Base-by-base conservation (phyloP, 2,329 filamentous ascomycete species). In the Colletotrichum chrysophilum region DNA sequence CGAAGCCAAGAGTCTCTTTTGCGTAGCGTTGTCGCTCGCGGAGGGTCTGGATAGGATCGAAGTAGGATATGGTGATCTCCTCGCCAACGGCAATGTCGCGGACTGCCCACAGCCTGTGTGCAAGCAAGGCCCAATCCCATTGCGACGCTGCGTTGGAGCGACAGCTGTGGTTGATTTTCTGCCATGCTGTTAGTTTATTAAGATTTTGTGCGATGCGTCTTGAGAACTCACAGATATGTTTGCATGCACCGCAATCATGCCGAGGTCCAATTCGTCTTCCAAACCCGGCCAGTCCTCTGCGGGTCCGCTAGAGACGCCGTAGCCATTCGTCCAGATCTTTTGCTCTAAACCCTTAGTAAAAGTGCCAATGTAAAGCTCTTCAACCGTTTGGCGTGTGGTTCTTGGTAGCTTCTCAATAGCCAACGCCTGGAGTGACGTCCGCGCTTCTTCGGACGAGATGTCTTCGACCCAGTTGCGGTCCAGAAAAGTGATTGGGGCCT, bases 141-240 rank as follows among this genome's bases (percentile, higher is more conserved):
- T 65, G 68, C 3, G 60, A 10, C n/a, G 32, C 68, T 13, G 68
- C 38, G 7, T 71, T 71, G 2, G 68, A 36, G 5, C 68, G 68
- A 9, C 68, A 71, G 28, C 68, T n/a, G 21, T 71, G 68, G 30
- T 65, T 71, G 5, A 71, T 71, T 14, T 66, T 65, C 60, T 71
- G 60, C 9, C 16, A 2, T 24, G 6, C 13, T 65, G 10, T 52
- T 16, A 43, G 56, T 62, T 1, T 4, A 52, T 10, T 4, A 14
- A 9, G 24, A 18, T 34, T 8, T 24, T 24, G 21, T 24, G 21
- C 21, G 21, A 24, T 16, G 24, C 16, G 14, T 13, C 14, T 60
- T 18, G 36, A 0, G 52, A 9, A 38, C 68, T 65, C 13, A 71
- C 60, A 1, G 68, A 65, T 18, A 71, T 65, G 4, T 71, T 65